Base-by-base conservation (phyloP, 768 basidiomycete genomes). In the Chiua virens region DNA sequence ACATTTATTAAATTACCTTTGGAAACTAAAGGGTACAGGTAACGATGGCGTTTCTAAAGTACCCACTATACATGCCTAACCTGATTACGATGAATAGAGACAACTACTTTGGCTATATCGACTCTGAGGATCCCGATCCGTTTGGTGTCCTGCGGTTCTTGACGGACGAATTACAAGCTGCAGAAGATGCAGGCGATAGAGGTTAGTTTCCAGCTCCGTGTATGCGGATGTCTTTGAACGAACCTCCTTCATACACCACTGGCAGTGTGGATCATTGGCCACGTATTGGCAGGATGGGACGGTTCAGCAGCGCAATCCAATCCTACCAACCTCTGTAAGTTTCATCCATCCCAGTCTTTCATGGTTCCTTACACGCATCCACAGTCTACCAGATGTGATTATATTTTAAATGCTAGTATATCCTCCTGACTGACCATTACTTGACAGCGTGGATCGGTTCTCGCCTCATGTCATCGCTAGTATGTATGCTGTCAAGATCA, bases 221-320 rank as follows among this genome's bases (percentile, higher is more conserved):
- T 40, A 9, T 20, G 14, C 45, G 25, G 17, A 10, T 14, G 3
- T 37, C 22, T 76, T 27, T 27, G 25, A 27, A 9, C 5, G 14
- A 40, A 44, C 22, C 14, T 14, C 21, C 8, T 30, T 23, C 10
- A 5, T 34, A 25, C 9, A 23, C 25, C 45, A n/a, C n/a, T n/a
- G n/a, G n/a, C n/a, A 76, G 78, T 71, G 4, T 79, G 76, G 73
- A 73, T 79, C 42, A 39, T 79, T 7, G 78, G 78, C 4, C 78
- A 79, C 50, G 78, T 79, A 15, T 57, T 75, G 17, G 65, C 60
- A 4, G 78, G 78, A 21, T 79, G 78, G 75, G 78, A 79, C 52
- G 76, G 76, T 5, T 61, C 70, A 0, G 70, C 76, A 59, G 58
- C 73, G 3, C 57, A 78, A 21, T 49, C 58, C 27, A 73, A 73